Base-by-base conservation (phyloP, 2,329 filamentous ascomycete genomes). In the Beauveria sp. region DNA sequence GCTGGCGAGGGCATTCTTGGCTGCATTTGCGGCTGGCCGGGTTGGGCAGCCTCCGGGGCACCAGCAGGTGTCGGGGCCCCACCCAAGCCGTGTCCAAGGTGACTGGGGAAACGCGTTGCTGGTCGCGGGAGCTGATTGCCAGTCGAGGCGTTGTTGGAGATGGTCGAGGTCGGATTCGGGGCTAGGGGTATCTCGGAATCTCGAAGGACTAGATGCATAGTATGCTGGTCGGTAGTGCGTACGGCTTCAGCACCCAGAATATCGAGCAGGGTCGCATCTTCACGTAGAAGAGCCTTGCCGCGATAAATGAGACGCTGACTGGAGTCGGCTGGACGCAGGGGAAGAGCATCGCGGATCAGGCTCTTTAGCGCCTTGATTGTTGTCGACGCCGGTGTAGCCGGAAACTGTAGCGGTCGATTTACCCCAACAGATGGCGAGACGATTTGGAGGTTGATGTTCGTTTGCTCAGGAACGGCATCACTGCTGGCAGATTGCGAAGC, bases 271-370 rank as follows among this genome's bases (percentile, higher is more conserved):
- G 79, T 85, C 62, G 85, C 82, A 12, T 73, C 72, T 43, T 86
- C 83, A 55, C 78, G 78, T 34, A 75, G 70, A 53, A 87, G 72
- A 52, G 85, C 76, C 42, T 83, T 80, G 1, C 85, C 85, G 47
- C 81, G 77, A 67, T 87, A 80, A 43, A 88, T 87, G 62, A 88
- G 72, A 47, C 85, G 78, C 69, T 87, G 83, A 40, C 80, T 77
- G 40, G 83, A 78, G 63, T 84, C 78, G 18, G 77, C 66, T 3
- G 84, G 83, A 57, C 77, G 79, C 50, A 79, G 70, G 26, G 77
- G 72, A 47, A 86, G 69, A 3, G 71, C 68, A 66, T 83, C 76
- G 38, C 82, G 80, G 62, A 87, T 85, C 68, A 75, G 81, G 49
- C 79, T 78, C 69, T 86, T 87, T 40, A 87, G 72, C 69, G 85